These are phyloP conservation scores for Jackrogersella minutella DNA, from an alignment of 495 filamentous ascomycete species.

Conservation along the genomic window DNA sequence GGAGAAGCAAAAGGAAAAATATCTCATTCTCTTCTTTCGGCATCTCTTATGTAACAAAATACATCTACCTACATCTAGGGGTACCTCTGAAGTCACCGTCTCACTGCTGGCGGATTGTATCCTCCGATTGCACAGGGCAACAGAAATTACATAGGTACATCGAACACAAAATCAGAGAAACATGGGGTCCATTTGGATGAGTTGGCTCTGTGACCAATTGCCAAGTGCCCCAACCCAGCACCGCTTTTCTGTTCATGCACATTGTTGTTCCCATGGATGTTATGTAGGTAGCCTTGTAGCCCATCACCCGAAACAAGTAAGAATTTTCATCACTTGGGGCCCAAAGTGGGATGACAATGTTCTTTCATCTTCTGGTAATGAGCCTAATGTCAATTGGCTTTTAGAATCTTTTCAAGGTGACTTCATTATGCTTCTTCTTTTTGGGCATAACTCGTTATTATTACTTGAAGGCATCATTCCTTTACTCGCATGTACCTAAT, in stretches of 20 bases:
- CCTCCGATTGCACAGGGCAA: conserved; percentile 44
- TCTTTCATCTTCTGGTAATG: conserved; percentile 1
- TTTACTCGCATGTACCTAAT: too few species aligned
- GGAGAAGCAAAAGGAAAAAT: conserved; percentile 2
- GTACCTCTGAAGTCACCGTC: conserved; percentile 2
- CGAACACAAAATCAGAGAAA: not conserved
- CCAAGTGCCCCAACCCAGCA: conserved; percentile 26
- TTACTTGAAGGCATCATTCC: too few species aligned
- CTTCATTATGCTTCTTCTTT: conserved; percentile 7
- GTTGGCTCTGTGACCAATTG: conserved; percentile 3
- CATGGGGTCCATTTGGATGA: not conserved
- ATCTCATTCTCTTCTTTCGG: too few species aligned
- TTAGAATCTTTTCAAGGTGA: conserved; percentile 11
- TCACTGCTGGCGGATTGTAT: conserved; percentile 24
- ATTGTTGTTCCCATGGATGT: too few species aligned
- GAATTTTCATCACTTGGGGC: conserved; percentile 13
- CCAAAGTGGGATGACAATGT: not conserved
- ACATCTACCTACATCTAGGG: too few species aligned
- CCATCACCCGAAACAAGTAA: conserved; percentile 21
- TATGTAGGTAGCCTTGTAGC: conserved; percentile 9
- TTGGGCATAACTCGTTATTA: not conserved
- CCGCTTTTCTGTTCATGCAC: conserved; percentile 2
- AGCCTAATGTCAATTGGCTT: not conserved
- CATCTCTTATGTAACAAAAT: too few species aligned
- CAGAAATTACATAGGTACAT: conserved; percentile 41